Conservation (phyloP, 495 filamentous ascomycete genomes). For the Neurospora sp. region DNA sequence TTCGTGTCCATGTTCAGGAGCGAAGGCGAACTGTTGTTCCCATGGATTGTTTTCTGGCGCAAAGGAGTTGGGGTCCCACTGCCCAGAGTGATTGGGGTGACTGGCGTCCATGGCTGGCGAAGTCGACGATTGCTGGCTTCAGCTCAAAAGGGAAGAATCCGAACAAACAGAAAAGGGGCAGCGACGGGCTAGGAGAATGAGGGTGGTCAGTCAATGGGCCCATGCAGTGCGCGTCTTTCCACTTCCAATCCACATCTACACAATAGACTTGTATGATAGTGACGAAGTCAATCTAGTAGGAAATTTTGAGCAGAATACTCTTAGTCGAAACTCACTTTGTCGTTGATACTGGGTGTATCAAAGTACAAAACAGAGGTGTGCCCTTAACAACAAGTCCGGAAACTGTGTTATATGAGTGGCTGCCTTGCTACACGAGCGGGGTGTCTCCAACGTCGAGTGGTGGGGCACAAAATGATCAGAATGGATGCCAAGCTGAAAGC, state of each 20-base stretch:
- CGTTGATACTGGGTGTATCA: not conserved
- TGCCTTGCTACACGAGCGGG: not conserved
- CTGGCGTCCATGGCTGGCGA: slow-evolving; percentile 14
- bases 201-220: not conserved
- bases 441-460: not conserved
- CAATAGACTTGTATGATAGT: not conserved
- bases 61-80: slow-evolving; percentile 18
- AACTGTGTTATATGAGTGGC: not conserved
- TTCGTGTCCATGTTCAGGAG: slow-evolving; percentile 7
- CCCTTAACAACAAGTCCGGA: not conserved
- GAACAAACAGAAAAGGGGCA: not conserved
- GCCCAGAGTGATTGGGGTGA: slow-evolving; percentile 11
- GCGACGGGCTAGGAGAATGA: not conserved
- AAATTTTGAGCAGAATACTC: not conserved
- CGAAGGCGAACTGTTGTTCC: slow-evolving; percentile 19
- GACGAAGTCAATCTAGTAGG: not conserved
- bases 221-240: not conserved
- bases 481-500: not conserved
- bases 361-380: not conserved
- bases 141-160: not conserved
- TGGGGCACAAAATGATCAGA: not conserved
- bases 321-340: not conserved
- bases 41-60: slow-evolving; percentile 4
- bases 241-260: not conserved
- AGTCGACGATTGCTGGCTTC: not conserved